These are phyloP conservation scores for Cystobasidiopsis lactophilus DNA, from an alignment of 768 basidiomycete species.

Conservation along the genomic window DNA sequence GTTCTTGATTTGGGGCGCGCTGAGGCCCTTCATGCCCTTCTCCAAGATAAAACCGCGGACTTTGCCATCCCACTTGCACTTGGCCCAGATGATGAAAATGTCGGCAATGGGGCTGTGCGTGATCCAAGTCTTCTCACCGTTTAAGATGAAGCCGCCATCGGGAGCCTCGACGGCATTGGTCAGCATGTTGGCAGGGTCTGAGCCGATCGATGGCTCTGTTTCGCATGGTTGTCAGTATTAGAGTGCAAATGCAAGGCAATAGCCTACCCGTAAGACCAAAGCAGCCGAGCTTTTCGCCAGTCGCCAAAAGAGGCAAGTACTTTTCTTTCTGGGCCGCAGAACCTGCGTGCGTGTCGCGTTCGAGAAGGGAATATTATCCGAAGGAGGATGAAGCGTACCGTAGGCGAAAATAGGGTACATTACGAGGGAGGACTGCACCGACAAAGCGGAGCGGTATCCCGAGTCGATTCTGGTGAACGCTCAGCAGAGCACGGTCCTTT, in stretches of 20 bases:
- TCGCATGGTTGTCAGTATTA: conserved; percentile 44
- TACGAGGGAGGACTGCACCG: conserved; percentile 84
- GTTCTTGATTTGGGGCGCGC: conserved; percentile 72
- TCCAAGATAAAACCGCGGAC: conserved; percentile 76
- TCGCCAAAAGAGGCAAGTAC: conserved; percentile 64
- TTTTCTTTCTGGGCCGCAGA: conserved; percentile 72
- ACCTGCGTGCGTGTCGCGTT: too few relatives aligned
- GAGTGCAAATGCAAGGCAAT: background rate
- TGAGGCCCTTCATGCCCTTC: conserved; percentile 66
- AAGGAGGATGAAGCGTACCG: too few relatives aligned
- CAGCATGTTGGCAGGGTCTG: conserved; percentile 89
- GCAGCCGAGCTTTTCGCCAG: conserved; percentile 67
- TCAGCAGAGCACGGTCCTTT: too few relatives aligned
- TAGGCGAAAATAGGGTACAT: conserved; percentile 86
- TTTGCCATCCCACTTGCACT: conserved; percentile 79
- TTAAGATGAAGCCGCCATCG: conserved; percentile 57
- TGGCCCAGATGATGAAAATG: conserved; percentile 80
- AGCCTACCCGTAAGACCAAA: conserved; percentile 35
- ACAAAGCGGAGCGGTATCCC: conserved; percentile 81
- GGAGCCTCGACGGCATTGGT: conserved; percentile 65
- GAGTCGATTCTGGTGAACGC: conserved; percentile 93
- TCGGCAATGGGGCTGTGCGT: conserved; percentile 42
- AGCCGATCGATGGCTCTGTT: conserved; percentile 95
- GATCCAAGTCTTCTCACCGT: conserved; percentile 95
- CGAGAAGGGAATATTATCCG: too few relatives aligned